These are phyloP conservation scores for Cladosporium sp. DNA, from an alignment of 2,329 filamentous ascomycete genomes.

Conservation along the genomic window DNA sequence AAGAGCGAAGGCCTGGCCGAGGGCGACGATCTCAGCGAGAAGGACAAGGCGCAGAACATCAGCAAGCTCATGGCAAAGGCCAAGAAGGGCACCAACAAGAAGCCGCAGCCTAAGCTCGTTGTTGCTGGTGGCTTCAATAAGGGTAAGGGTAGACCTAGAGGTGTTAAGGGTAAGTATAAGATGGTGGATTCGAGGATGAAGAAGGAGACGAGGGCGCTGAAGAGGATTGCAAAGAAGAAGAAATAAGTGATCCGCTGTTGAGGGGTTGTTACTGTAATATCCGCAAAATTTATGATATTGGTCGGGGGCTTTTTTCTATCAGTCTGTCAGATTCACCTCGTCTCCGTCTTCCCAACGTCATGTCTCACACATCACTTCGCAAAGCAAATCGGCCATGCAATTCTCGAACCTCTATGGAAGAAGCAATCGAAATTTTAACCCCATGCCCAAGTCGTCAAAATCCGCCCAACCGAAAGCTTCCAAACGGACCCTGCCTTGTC, in stretches of 20 bases:
- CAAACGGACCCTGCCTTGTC: too few species aligned
- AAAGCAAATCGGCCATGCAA: too few species aligned
- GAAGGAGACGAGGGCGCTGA: conserved; percentile 88
- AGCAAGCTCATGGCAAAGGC: conserved; percentile 75
- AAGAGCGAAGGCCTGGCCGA: conserved; percentile 87
- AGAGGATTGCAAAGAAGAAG: conserved; percentile 71
- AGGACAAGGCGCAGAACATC: conserved; percentile 88
- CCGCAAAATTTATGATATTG: too few species aligned
- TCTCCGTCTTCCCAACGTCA: too few species aligned
- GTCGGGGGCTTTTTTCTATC: too few species aligned
- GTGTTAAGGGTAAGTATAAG: conserved; percentile 94
- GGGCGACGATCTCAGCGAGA: conserved; percentile 89
- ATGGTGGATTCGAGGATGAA: conserved; percentile 94
- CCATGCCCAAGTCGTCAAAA: too few species aligned
- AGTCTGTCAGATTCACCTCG: too few species aligned
- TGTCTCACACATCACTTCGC: too few species aligned
- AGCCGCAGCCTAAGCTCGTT: conserved; percentile 77
- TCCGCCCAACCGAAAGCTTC: too few species aligned
- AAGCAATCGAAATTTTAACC: too few species aligned
- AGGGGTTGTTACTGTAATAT: too few species aligned
- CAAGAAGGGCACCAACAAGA: conserved; percentile 67
- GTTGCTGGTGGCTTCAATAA: conserved; percentile 81
- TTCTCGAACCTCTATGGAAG: too few species aligned
- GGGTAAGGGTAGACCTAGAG: conserved; percentile 80
- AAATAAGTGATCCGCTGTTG: conserved; percentile 8